Base-by-base conservation (phyloP, 139 green algal species). In the Coelastrella sp. region DNA sequence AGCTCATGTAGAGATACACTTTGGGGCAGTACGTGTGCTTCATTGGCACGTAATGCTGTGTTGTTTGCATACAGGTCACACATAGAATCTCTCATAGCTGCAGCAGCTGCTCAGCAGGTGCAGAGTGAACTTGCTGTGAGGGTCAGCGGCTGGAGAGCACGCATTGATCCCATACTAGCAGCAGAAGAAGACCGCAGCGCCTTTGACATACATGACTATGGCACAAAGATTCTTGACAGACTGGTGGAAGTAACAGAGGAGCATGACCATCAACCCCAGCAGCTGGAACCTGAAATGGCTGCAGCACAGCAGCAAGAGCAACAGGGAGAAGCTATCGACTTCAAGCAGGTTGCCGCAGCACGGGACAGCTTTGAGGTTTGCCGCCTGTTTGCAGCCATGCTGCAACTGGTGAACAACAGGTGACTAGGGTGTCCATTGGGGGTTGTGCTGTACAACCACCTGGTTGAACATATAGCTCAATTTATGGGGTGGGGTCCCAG, bases 401-500 rank as follows among this genome's bases (percentile, higher is more conserved):
- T 94, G 86, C 91, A 94, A 75, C 89, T 94, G 69, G 90, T 93
- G 57, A 93, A 93, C 83, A 93, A 93, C 88, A 87, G 89, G 79
- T 85, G 64, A 17, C 62, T 40, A 30, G 62, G n/a, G n/a, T n/a
- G n/a, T n/a, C n/a, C n/a, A n/a, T n/a, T n/a, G n/a, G n/a, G n/a
- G n/a, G n/a, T n/a, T n/a, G n/a, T n/a, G n/a, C n/a, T n/a, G n/a
- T n/a, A n/a, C n/a, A n/a, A n/a, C n/a, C n/a, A n/a, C n/a, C n/a
- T n/a, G n/a, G n/a, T n/a, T n/a, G n/a, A n/a, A n/a, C n/a, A n/a
- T n/a, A n/a, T n/a, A n/a, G n/a, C n/a, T n/a, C n/a, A n/a, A n/a
- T n/a, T n/a, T n/a, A n/a, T n/a, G n/a, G n/a, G n/a, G n/a, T n/a
- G n/a, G n/a, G n/a, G n/a, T n/a, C n/a, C n/a, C n/a, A n/a, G n/a